Evolutionary conservation across 768 basidiomycete genomes (phyloP), one percentile per base, ranked within the genome.

Genomic region (Mycena vitilis): DNA sequence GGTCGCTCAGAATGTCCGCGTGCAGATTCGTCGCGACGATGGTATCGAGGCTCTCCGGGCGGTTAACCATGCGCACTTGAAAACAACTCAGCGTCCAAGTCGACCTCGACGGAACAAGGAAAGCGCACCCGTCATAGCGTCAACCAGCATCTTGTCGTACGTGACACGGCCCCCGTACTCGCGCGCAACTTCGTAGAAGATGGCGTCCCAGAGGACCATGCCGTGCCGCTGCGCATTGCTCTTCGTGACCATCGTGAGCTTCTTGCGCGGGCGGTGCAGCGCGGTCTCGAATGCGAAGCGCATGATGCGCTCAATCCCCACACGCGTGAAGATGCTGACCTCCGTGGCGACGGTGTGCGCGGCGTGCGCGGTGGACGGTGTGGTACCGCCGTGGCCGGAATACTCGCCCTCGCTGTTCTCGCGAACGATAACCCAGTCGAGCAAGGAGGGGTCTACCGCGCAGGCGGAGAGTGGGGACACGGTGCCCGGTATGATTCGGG

Each of bases 381-480:
- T 83, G 47, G 79, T 81, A 63, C 86, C 77, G 73, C 85, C 77
- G 68, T 85, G 82, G 8, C 82, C 83, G n/a, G 84, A 84, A 73
- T 86, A 87, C 73, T 87, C 85, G 58, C 87, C 87, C 71, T 88
- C 87, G 12, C 82, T 85, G 71, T 88, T 88, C 75, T 88, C 87
- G 52, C 87, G 79, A 13, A 87, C 84, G 45, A 86, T 87, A 61
- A 84, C 77, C 78, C 86, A 87, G 73, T 88, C 85, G 55, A 87
- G 83, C 16, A 78, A 68, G 12, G 78, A 78, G 1, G 82, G 76
- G 63, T 81, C 80, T 1, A 74, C 76, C 18, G 73, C 77, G 48
- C 82, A 79, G 63, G 83, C 82, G n/a, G 81, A 81, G 38, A 87
- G 78, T 2, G 85, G 86, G 3, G 84, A 83, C 1, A 75, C 75